Base-by-base conservation (phyloP, 75 land plant species). In the Pinus albicaulis region DNA sequence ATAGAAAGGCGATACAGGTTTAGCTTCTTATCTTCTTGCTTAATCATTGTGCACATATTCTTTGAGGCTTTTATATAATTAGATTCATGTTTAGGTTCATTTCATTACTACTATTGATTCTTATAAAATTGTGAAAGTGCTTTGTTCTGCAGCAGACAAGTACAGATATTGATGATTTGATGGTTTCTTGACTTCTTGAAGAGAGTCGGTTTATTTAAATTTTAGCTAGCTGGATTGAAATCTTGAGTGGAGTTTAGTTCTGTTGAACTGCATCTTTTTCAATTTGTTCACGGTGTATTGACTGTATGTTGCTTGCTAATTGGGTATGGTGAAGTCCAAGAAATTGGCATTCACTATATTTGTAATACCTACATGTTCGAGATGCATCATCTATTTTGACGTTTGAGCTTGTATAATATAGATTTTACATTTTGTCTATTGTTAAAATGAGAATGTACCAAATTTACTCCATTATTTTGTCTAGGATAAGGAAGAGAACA, bases 1-100 rank as follows among this genome's bases (percentile, higher is more conserved):
- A 93, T 90, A 23, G 98, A 95, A 81, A 85, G 98, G 61, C 84
- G 94, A 78, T 93, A 89, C 91, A 95, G 98, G 98, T 93, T 44
- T 22, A 26, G 23, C 7, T 36, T 55, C 28, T n/a, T 19, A 69
- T 55, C 20, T 79, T 31, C 22, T 3, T 59, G 13, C 38, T 73
- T 58, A 38, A 3, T 31, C 7, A 64, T 41, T 68, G 20, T 36
- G 52, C 10, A 68, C n/a, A 8, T 68, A 17, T 56, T 28, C 3
- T 53, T 74, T 57, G 79, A n/a, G 31, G 17, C 78, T 74, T 19
- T 7, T 31, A 23, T 74, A 20, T 60, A 24, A 28, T n/a, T 48
- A 12, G 53, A 48, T 48, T 48, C 53, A 48, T 24, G 25, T 48
- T 12, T 34, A 19, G 14, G 25, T 24, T 55, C 19, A 24, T 58